Evolutionary conservation across 208 protist species (phyloP), one percentile per base, ranked within the genome.

Genomic region (Perkinsela sp.): DNA sequence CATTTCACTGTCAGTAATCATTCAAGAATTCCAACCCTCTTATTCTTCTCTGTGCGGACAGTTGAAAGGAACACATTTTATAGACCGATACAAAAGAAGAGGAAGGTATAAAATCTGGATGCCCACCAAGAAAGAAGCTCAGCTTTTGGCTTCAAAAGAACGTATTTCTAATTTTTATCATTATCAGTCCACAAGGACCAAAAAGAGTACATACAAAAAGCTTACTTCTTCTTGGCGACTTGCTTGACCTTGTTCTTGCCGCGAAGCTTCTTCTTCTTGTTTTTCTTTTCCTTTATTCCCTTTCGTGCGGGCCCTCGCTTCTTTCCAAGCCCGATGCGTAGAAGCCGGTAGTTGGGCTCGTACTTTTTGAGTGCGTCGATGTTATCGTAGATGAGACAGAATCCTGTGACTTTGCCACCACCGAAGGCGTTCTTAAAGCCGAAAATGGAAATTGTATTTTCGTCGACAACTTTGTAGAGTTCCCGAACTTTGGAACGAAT

Each of bases 351-450:
- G 79, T 96, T 96, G 73, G 95, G 92, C 86, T 98, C 95, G 75
- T 90, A 90, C 76, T 92, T 88, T 86, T 97, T 97, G 70, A 90
- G 71, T 67, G 80, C 77, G 70, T 82, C 86, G 73, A 92, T 72
- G 78, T 81, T 86, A 77, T 99, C 96, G 85, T 99, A 99, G 90
- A 99, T 98, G 69, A 98, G 81, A 77, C 92, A 93, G 75, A 99
- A 99, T 74, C 97, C 96, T 68, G 93, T 96, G 74, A 89, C 95
- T 76, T 89, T 93, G 76, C 95, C 95, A 77, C 96, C 97, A 79
- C 97, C 97, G 75, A 98, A 99, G 71, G 94, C 89, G 68, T 94
- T 98, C 73, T 90, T 86, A 89, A 98, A 97, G 73, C 95, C 95
- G 74, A 95, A 97, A 70, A 97, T 73, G 72, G 95, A 85, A 69